A percentile compares a stretch with the other conserved stretches of the same genome.
phyloP scores from a whole-genome alignment of 257 asterid species.

The Primulina eburnea region DNA sequence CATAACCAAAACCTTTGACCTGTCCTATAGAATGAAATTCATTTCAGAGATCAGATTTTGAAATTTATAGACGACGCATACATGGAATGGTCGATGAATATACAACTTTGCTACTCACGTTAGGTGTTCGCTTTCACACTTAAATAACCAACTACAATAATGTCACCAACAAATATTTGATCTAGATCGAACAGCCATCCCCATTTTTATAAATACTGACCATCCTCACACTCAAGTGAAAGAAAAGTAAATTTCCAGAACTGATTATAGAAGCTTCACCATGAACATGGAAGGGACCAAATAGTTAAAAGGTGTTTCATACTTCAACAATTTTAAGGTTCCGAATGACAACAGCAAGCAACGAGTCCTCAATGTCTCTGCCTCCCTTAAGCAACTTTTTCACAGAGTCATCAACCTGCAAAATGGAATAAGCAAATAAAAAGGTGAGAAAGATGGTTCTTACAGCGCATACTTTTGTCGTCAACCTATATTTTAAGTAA shows the following conservation, averaged over 20 bases:
- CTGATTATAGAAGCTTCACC: background rate
- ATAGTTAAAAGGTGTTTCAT: slow-evolving; percentile 27
- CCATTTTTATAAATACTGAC: slow-evolving; percentile 3
- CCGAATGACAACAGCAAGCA: slow-evolving; percentile 80
- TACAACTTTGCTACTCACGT: background rate
- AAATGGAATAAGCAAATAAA: slow-evolving; percentile 12
- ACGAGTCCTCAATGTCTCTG: slow-evolving; percentile 60
- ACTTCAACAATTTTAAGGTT: slow-evolving; percentile 85
- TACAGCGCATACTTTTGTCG: background rate
- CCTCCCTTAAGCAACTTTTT: slow-evolving; percentile 67
- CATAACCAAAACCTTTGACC: slow-evolving; percentile 82
- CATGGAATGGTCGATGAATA: background rate
- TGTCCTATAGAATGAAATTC: slow-evolving; percentile 47
- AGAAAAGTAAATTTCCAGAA: slow-evolving; percentile 1
- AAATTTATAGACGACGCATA: slow-evolving; percentile 2
- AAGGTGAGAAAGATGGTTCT: background rate
- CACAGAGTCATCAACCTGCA: slow-evolving; percentile 65
- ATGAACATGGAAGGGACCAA: slow-evolving; percentile 12
- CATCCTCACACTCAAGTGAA: background rate
- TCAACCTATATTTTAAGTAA: background rate
- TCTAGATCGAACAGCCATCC: background rate
- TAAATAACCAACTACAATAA: background rate
- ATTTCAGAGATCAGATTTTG: slow-evolving; percentile 27
- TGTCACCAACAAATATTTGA: background rate
- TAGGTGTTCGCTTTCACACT: slow-evolving; percentile 1